Base-by-base conservation (phyloP, 768 basidiomycete species). In the Suillus ampliporus region DNA sequence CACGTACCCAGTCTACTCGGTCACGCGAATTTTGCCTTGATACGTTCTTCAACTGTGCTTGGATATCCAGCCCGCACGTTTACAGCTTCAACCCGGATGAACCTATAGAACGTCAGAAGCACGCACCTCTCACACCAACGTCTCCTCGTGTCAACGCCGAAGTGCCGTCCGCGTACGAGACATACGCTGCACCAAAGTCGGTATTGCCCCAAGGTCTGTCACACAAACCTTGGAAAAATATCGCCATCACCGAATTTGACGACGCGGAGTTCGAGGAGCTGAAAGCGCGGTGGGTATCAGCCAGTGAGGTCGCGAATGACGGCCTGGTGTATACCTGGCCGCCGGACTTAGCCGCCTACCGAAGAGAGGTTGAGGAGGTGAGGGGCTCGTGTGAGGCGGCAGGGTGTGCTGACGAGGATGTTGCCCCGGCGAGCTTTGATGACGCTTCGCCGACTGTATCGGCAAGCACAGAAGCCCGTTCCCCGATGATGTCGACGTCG, bases 11-110 rank as follows among this genome's bases (percentile, higher is more conserved):
- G 51, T 19, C 28, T 17, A 51, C 15, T 15, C 34, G n/a, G 23
- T 13, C 23, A 19, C 28, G 11, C 23, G 75, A 89, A 84, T 74
- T 89, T 80, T 69, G 84, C 81, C 56, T 80, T 73, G 67, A 88
- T 80, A 38, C 80, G 73, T 62, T 85, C 79, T 60, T 80, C 75
- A 61, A 79, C 65, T 46, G 69, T 63, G 40, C 80, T 74, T 47
- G 85, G 82, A 73, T 64, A 65, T 61, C 66, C 2, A 67, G 71
- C 46, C 66, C 68, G 41, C 41, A 67, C 7, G 70, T 72, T 7
- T 72, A 73, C 50, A 61, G 65, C 8, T 71, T 70, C 7, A 48
- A 68, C 35, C 41, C 67, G 41, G 63, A 69, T 14, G 73, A 63
- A 17, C 69, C 51, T 57, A 38, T 76, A 46, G 52, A 66, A 10